These are phyloP conservation scores for Didymella lethalis DNA, from an alignment of 2,329 filamentous ascomycete genomes.

Conservation along the genomic window DNA sequence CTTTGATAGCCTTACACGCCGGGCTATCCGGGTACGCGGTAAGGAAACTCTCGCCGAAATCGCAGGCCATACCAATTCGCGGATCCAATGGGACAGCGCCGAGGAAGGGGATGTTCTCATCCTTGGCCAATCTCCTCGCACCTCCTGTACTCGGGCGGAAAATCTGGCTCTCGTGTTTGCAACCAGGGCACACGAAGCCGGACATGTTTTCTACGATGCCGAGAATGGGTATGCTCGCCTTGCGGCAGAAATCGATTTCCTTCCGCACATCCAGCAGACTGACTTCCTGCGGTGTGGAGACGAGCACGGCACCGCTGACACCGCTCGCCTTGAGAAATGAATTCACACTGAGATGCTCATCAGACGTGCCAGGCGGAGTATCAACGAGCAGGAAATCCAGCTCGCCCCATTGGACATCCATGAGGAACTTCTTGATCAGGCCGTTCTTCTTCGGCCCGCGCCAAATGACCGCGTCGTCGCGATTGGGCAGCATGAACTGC, in stretches of 20 bases:
- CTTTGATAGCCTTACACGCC: constrained; percentile 80
- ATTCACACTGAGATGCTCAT: constrained; percentile 95
- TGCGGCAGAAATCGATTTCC: constrained; percentile 96
- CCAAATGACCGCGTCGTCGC: constrained; percentile 97
- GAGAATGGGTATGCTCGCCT: constrained; percentile 87
- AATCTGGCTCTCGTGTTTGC: constrained; percentile 80
- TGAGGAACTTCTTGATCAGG: constrained; percentile 95
- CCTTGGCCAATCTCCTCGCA: constrained; percentile 77
- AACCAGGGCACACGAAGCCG: constrained; percentile 94
- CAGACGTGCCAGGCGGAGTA: constrained; percentile 92
- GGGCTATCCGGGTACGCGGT: constrained; percentile 93
- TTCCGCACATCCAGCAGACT: constrained; percentile 91
- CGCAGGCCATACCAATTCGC: constrained; percentile 92
- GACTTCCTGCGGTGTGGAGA: constrained; percentile 96
- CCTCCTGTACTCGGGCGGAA: constrained; percentile 93
- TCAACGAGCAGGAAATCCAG: constrained; percentile 93
- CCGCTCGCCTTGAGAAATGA: constrained; percentile 88
- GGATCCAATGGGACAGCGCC: constrained; percentile 92
- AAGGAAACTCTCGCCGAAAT: constrained; percentile 97
- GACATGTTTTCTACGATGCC: constrained; percentile 98
- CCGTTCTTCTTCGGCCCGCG: constrained; percentile 98
- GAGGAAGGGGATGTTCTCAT: constrained; percentile 87
- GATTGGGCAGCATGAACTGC: constrained; percentile 95
- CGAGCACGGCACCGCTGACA: constrained; percentile 90
- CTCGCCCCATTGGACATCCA: constrained; percentile 97